Percentiles rank a stretch among this genome's conserved stretches.
Conservation (phyloP, 129 eudicot genomes). For the Lonicera japonica region DNA sequence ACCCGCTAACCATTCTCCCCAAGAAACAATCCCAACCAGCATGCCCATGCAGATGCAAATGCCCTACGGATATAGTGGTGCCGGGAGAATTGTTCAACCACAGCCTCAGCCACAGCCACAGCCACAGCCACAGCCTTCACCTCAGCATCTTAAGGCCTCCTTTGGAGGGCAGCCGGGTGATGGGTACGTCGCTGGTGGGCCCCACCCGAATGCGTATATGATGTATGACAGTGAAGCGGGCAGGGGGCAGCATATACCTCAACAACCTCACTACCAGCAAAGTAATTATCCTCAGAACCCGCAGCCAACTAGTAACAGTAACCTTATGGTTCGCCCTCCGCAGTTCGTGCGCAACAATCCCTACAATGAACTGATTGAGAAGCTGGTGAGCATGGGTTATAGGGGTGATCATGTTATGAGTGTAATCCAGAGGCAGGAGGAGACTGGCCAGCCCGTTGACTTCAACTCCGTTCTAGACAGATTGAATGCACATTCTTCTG, state of each 20-base stretch:
- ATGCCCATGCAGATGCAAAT: constrained; percentile 59
- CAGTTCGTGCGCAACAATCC: constrained; percentile 62
- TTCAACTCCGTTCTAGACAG: constrained; percentile 82
- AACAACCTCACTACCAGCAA: constrained; percentile 42
- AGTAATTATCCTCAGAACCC: constrained; percentile 42
- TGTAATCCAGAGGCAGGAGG: constrained; percentile 93
- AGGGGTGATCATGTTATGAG: constrained; percentile 68
- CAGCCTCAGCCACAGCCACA: constrained; percentile 59
- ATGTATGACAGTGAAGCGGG: constrained; percentile 65
- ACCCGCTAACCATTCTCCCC: constrained; percentile 24
- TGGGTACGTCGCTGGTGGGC: constrained; percentile 45
- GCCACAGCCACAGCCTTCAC: constrained; percentile 56
- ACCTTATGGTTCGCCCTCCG: constrained; percentile 37
- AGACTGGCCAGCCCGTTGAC: constrained; percentile 76
- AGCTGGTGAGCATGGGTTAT: constrained; percentile 84
- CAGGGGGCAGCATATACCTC: constrained; percentile 48
- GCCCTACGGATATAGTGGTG: constrained; percentile 2
- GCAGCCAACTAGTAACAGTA: constrained; percentile 32
- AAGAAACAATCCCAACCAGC: constrained; percentile 35
- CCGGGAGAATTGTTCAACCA: constrained; percentile 35
- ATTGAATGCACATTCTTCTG: constrained; percentile 62
- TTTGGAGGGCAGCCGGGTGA: constrained; percentile 57
- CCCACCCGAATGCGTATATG: constrained; percentile 53
- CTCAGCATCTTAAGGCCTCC: constrained; percentile 59
- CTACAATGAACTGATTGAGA: constrained; percentile 71